phyloP scores from a whole-genome alignment of 106 monocot species.

The Xerophyta viscosa region DNA sequence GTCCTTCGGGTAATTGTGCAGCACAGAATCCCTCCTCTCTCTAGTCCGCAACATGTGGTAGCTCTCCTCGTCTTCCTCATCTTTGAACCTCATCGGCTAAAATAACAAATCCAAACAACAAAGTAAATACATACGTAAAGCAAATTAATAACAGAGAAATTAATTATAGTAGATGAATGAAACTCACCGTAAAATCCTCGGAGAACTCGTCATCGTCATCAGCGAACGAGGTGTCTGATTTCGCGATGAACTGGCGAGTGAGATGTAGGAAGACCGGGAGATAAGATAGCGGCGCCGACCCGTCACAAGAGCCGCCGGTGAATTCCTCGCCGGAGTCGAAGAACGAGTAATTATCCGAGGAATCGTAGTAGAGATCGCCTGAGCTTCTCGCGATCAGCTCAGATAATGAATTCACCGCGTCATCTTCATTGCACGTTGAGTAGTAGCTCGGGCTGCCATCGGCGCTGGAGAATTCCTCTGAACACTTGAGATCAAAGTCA shows the following conservation, averaged over 20 bases:
- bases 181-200: slow-evolving; percentile 51
- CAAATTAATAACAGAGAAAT: background rate
- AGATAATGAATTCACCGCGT: too few species aligned
- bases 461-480: slow-evolving; percentile 34
- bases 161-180: background rate
- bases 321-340: slow-evolving; percentile 35
- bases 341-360: slow-evolving; percentile 32
- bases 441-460: slow-evolving; percentile 26
- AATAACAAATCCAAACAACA: background rate
- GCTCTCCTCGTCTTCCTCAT: slow-evolving; percentile 80
- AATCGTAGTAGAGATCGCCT: slow-evolving; percentile 8
- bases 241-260: background rate
- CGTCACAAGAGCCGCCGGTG: slow-evolving; percentile 33
- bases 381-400: slow-evolving; percentile 23
- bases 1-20: slow-evolving; percentile 35
- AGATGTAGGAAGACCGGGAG: slow-evolving; percentile 51
- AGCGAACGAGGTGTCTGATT: background rate
- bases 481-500: slow-evolving; percentile 44
- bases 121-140: background rate
- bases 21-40: slow-evolving; percentile 35
- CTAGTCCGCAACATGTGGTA: slow-evolving; percentile 56
- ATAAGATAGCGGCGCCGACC: slow-evolving; percentile 35
- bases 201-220: slow-evolving; percentile 13
- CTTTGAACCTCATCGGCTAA: slow-evolving; percentile 53
- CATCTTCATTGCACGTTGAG: slow-evolving; percentile 46